Base-by-base conservation (phyloP, 805 yeast species). In the Phaffomyces thermotolerans region DNA sequence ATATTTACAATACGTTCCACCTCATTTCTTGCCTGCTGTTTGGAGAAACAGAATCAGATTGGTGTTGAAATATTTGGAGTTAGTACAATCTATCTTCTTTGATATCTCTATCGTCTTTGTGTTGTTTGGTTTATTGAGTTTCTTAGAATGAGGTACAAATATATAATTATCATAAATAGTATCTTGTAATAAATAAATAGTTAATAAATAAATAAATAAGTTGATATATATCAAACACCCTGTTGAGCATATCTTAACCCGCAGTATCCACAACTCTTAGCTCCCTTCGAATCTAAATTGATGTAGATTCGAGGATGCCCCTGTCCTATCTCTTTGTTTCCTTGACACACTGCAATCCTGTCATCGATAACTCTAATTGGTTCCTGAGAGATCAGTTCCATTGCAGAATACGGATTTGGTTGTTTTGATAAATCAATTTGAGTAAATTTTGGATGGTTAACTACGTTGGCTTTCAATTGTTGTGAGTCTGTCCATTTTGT, bases 301-400 rank as follows among this genome's bases (percentile, higher is more conserved):
- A 86, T 85, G 62, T 66, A 86, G 20, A 86, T 78, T 62, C 81
- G 83, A 36, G 95, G 95, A 62, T 86, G 95, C 17, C 95, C 95
- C 54, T 79, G 84, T 56, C 76, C 78, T 18, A 67, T 69, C 10
- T 84, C 84, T 53, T 72, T 79, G 52, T 84, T 81, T 34, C 95
- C 95, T 55, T 84, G 86, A 62, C 95, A 87, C 15, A 82, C 91
- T 1, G 95, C 95, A 41, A 79, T 63, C 54, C 78, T 72, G 29
- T 68, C 73, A 34, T 65, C 56, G 47, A 86, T 67, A 57, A 74
- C 83, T 52, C 77, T 68, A 35, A 86, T 67, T 3, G 95, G 95
- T 57, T 79, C 79, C 58, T 81, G 67, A 29, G 83, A 81, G 53
- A 87, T 84, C 63, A 87, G 72, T 37, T 87, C 93, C 57, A 87